A percentile compares a stretch with the other conserved stretches of the same genome.
phyloP scores from a whole-genome alignment of 202 grass and related monocot genomes.

The Schoenoplectus triqueter region DNA sequence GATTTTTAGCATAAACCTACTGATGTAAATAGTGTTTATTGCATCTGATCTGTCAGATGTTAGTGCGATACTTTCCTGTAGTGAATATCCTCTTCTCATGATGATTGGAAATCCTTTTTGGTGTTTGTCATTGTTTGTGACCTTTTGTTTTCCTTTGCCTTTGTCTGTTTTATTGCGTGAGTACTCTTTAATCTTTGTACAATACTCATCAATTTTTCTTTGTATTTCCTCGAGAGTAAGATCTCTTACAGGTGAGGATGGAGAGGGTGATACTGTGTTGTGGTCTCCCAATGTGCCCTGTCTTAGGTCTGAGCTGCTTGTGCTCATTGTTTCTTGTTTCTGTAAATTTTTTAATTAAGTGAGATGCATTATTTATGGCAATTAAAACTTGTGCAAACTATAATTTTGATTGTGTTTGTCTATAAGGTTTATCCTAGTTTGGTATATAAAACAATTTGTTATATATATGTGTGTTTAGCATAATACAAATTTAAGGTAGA shows the following conservation, averaged over 20 bases:
- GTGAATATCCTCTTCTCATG: constrained; percentile 29
- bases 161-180: background rate
- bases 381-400: background rate
- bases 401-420: background rate
- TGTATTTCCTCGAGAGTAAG: background rate
- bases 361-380: background rate
- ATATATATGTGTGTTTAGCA: background rate
- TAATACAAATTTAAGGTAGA: background rate
- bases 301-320: background rate
- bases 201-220: background rate
- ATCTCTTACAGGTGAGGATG: background rate
- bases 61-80: background rate
- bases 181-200: background rate
- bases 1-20: no score
- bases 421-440: background rate
- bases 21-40: no score
- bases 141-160: background rate
- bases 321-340: background rate
- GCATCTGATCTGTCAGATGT: no score
- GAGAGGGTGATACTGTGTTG: background rate
- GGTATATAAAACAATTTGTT: background rate
- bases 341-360: background rate
- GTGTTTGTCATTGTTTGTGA: background rate
- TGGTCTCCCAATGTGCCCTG: background rate
- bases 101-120: constrained; percentile 24